Evolutionary conservation across 2,329 filamentous ascomycete species (phyloP).

Genomic region (Cladophialophora psammophila): DNA sequence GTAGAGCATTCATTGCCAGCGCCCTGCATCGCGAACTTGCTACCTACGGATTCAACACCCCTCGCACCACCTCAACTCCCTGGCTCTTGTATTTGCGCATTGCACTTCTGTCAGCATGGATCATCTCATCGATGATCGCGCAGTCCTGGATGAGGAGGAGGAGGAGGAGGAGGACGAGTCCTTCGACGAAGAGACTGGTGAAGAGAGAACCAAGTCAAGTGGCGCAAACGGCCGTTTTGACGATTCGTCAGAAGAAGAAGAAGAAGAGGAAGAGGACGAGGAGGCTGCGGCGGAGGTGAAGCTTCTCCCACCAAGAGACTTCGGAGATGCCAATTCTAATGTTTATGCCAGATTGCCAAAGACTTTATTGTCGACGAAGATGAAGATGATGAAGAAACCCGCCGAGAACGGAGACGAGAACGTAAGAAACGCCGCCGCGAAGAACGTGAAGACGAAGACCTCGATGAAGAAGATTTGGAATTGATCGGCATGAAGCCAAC

Average conservation of each 20-base stretch:
- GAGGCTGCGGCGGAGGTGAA: constrained; percentile 79
- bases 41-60: background rate
- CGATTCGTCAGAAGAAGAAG: constrained; percentile 92
- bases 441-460: constrained; percentile 79
- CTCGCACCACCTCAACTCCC: background rate
- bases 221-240: constrained; percentile 63
- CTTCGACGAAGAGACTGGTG: constrained; percentile 77
- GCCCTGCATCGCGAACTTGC: background rate
- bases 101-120: constrained; percentile 31
- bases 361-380: constrained; percentile 97
- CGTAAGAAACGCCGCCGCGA: constrained; percentile 77
- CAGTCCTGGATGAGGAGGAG: constrained; percentile 83
- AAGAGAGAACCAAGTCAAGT: constrained; percentile 55
- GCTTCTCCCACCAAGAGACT: constrained; percentile 18
- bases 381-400: constrained; percentile 79
- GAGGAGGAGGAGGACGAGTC: constrained; percentile 73
- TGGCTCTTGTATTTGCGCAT: background rate
- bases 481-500: constrained; percentile 79
- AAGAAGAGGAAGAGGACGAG: constrained; percentile 87
- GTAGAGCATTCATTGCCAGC: background rate
- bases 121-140: constrained; percentile 81
- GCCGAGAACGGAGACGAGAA: constrained; percentile 66
- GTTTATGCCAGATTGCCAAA: constrained; percentile 73
- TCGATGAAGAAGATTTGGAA: constrained; percentile 96
- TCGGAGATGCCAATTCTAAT: background rate